phyloP scores from a whole-genome alignment of 163 green algal genomes.

The Trebouxiophyceae sp. region DNA sequence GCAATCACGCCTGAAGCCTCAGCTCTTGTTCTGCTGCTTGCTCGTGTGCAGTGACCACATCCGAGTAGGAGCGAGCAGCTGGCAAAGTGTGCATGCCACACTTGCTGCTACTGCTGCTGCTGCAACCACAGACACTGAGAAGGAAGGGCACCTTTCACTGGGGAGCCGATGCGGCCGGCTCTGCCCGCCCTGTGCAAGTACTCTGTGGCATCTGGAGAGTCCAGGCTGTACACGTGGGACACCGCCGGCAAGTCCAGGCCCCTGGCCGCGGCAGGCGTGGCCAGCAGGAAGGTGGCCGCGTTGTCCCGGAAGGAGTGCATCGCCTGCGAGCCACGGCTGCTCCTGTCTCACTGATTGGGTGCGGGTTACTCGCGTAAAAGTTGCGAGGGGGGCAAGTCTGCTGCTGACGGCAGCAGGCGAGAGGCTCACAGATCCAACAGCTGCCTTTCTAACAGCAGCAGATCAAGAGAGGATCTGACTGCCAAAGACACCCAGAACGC shows the following conservation, averaged over 20 bases:
- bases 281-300: slow-evolving; percentile 54
- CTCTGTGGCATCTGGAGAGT: slow-evolving; percentile 34
- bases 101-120: slow-evolving; percentile 4
- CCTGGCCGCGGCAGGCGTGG: slow-evolving; percentile 49
- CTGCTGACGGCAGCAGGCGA: no score
- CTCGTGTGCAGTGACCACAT: background rate
- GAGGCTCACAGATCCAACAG: no score
- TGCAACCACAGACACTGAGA: slow-evolving; percentile 3
- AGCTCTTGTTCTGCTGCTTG: background rate
- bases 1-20: slow-evolving; percentile 1
- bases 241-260: slow-evolving; percentile 80
- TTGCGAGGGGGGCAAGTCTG: background rate
- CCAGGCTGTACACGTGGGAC: slow-evolving; percentile 73
- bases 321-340: slow-evolving; percentile 17
- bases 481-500: background rate
- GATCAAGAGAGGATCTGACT: no score
- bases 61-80: background rate
- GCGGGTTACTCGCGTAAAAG: no score
- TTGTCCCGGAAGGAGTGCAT: slow-evolving; percentile 72
- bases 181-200: slow-evolving; percentile 78
- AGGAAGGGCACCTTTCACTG: slow-evolving; percentile 11
- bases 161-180: slow-evolving; percentile 55
- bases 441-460: no score
- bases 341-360: no score
- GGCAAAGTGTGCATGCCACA: slow-evolving; percentile 13